These are phyloP conservation scores for Curvularia sp. DNA, from an alignment of 2,329 filamentous ascomycete genomes.

Conservation along the genomic window DNA sequence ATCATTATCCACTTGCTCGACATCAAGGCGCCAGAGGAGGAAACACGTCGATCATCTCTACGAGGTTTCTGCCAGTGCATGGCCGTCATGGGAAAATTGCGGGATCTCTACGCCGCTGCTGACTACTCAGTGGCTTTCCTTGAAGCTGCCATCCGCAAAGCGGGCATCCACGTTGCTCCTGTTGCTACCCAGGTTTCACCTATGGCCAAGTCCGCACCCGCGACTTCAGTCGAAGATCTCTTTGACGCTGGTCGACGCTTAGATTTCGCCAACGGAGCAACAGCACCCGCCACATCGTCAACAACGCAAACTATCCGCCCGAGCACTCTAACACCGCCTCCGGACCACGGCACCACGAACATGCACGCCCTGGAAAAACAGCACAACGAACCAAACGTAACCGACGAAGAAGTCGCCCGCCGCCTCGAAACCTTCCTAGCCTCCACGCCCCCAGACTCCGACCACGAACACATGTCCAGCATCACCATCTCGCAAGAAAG, in stretches of 20 bases:
- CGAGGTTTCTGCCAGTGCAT: conserved; percentile 90
- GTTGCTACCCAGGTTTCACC: conserved; percentile 31
- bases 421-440: conserved; percentile 59
- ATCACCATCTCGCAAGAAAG: conserved; percentile 40
- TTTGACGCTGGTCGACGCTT: conserved; percentile 55
- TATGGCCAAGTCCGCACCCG: conserved; percentile 37
- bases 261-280: conserved; percentile 35
- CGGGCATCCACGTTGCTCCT: conserved; percentile 73
- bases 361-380: conserved; percentile 44
- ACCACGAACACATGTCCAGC: conserved; percentile 44
- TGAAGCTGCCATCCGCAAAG: conserved; percentile 89
- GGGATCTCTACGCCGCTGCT: conserved; percentile 91
- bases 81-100: conserved; percentile 84
- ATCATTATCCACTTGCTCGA: conserved; percentile 94
- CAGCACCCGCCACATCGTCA: neutral
- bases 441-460: conserved; percentile 56
- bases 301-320: conserved; percentile 30
- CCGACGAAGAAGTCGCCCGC: conserved; percentile 57
- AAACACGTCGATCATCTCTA: conserved; percentile 74
- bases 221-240: conserved; percentile 55
- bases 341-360: conserved; percentile 47
- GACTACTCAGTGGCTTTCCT: conserved; percentile 95
- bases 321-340: conserved; percentile 51
- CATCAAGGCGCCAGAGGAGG: conserved; percentile 81
- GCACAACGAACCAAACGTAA: conserved; percentile 39